phyloP scores from a whole-genome alignment of 306 rosid species.

The Trichosanthes truncata region DNA sequence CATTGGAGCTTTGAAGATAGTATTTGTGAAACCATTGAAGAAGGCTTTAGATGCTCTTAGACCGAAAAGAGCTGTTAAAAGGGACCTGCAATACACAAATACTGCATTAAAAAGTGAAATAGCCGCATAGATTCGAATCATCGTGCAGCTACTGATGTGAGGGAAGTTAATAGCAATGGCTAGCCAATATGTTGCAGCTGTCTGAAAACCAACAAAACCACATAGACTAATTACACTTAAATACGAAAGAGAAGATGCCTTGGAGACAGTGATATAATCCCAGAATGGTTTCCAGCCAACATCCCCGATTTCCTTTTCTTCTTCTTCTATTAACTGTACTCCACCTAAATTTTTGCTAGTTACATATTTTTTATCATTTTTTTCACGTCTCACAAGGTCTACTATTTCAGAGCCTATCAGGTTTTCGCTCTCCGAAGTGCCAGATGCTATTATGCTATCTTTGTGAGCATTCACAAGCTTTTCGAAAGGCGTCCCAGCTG shows the following conservation, averaged over 20 bases:
- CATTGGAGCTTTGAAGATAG: slow-evolving; percentile 82
- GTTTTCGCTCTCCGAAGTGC: slow-evolving; percentile 19
- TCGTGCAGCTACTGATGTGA: slow-evolving; percentile 20
- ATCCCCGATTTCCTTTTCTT: slow-evolving; percentile 57
- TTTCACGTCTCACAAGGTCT: slow-evolving; percentile 14
- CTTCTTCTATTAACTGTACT: slow-evolving; percentile 59
- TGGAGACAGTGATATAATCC: slow-evolving; percentile 47
- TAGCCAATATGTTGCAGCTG: slow-evolving; percentile 54
- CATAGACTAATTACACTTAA: slow-evolving; percentile 14
- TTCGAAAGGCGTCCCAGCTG: slow-evolving; percentile 59
- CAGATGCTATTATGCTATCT: slow-evolving; percentile 32
- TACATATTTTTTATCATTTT: slow-evolving; percentile 24
- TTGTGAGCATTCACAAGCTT: slow-evolving; percentile 73
- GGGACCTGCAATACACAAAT: slow-evolving; percentile 35
- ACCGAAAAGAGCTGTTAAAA: slow-evolving; percentile 37
- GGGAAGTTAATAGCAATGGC: slow-evolving; percentile 55
- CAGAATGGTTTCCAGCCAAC: slow-evolving; percentile 57
- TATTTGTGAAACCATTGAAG: slow-evolving; percentile 42
- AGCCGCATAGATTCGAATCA: slow-evolving; percentile 47
- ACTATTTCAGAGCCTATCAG: slow-evolving; percentile 13
- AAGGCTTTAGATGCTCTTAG: slow-evolving; percentile 64
- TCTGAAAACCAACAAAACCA: slow-evolving; percentile 38
- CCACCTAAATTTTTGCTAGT: slow-evolving; percentile 20
- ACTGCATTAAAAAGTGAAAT: slow-evolving; percentile 36
- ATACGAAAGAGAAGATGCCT: slow-evolving; percentile 24